These are phyloP conservation scores for Scopulariopsis brevicaulis DNA, from an alignment of 2,329 filamentous ascomycete species.

Conservation along the genomic window DNA sequence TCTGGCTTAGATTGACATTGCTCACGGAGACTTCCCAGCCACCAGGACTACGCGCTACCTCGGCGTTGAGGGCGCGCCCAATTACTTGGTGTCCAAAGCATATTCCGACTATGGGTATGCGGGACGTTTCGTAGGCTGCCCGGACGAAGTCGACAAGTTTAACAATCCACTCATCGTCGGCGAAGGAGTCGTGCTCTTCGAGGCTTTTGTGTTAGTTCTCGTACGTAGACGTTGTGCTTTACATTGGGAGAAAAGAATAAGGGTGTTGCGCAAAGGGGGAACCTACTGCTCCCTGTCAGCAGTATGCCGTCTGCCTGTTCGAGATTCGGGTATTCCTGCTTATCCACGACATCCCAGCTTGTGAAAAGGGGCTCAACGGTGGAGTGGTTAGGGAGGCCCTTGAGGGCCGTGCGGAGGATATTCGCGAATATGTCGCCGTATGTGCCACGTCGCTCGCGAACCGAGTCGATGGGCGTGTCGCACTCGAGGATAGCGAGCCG, in stretches of 20 bases:
- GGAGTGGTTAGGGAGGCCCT: slow-evolving; percentile 6
- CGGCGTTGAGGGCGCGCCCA: slow-evolving; percentile 26
- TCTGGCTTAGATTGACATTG: slow-evolving; percentile 23
- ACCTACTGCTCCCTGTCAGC: slow-evolving; percentile 20
- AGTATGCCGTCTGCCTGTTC: slow-evolving; percentile 17
- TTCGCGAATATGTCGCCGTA: slow-evolving; percentile 19
- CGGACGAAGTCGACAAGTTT: slow-evolving; percentile 25
- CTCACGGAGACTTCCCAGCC: slow-evolving; percentile 35
- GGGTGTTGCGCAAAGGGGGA: neutral
- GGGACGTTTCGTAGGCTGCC: slow-evolving; percentile 15
- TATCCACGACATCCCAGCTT: slow-evolving; percentile 18
- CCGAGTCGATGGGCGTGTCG: slow-evolving; percentile 17
- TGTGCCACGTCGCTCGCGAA: slow-evolving; percentile 13
- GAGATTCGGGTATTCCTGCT: slow-evolving; percentile 14
- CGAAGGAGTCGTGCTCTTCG: slow-evolving; percentile 25
- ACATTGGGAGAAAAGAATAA: no score
- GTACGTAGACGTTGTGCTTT: no score
- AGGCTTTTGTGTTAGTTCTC: slow-evolving; percentile 4
- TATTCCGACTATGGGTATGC: slow-evolving; percentile 26
- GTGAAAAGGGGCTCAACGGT: slow-evolving; percentile 13
- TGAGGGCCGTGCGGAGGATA: slow-evolving; percentile 14
- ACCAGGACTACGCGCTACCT: slow-evolving; percentile 22
- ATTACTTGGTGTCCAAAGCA: slow-evolving; percentile 39
- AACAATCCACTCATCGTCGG: slow-evolving; percentile 31
- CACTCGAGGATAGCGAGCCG: slow-evolving; percentile 18